Evolutionary conservation across 331 rosid species (phyloP).

Genomic region (Arachis monticola): DNA sequence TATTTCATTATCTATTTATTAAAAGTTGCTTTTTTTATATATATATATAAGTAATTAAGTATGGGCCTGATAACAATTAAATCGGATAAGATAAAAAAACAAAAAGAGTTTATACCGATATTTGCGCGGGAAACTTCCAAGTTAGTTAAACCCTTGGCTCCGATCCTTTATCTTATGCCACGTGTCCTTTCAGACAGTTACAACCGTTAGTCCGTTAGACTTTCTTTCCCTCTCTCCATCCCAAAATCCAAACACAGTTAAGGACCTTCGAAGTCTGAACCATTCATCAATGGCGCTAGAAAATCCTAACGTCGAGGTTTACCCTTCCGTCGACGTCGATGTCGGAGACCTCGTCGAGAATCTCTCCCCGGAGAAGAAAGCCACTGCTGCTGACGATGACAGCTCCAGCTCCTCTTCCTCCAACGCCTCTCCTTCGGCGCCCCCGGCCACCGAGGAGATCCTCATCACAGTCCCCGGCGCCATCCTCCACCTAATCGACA

Average conservation of each 20-base stretch:
- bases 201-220: neutral
- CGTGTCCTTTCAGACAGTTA: slow-evolving; percentile 31
- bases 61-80: neutral
- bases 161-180: neutral
- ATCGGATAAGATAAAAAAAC: neutral
- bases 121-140: slow-evolving; percentile 56
- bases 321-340: slow-evolving; percentile 63
- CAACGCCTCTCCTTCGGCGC: slow-evolving; percentile 50
- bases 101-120: slow-evolving; percentile 18
- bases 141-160: slow-evolving; percentile 30
- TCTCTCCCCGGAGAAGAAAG: slow-evolving; percentile 49
- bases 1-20: too few species aligned
- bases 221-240: neutral
- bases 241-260: neutral
- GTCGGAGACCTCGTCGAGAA: slow-evolving; percentile 55
- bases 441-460: slow-evolving; percentile 66
- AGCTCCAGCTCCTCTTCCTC: slow-evolving; percentile 25
- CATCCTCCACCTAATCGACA: slow-evolving; percentile 83
- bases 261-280: slow-evolving; percentile 1
- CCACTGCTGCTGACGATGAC: neutral
- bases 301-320: slow-evolving; percentile 46
- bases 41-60: too few species aligned
- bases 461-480: slow-evolving; percentile 80
- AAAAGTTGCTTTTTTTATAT: too few species aligned
- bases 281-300: slow-evolving; percentile 53